Evolutionary conservation across 2,329 filamentous ascomycete genomes (phyloP).

Genomic region (Colletotrichum costaricense): DNA sequence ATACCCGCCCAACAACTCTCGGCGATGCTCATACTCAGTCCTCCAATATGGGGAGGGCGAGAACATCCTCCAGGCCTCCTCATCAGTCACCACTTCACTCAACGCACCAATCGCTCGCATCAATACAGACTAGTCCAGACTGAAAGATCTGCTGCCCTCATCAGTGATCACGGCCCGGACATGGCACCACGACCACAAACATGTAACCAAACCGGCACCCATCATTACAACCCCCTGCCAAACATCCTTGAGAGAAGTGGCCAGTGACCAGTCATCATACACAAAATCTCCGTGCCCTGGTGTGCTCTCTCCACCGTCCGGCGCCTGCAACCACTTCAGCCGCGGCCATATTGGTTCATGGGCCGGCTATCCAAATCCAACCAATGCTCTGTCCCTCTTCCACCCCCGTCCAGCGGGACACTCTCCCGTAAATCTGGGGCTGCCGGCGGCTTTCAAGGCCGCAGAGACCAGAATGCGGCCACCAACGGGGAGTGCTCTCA

Average conservation of each 20-base stretch:
- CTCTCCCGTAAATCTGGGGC: slow-evolving; percentile 25
- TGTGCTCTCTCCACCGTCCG: background rate
- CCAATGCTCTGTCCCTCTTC: background rate
- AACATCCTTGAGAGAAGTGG: background rate
- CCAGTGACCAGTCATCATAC: background rate
- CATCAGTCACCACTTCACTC: background rate
- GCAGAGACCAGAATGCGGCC: background rate
- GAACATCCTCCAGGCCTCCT: background rate
- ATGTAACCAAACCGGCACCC: slow-evolving; percentile 12
- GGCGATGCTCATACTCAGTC: too few relatives aligned
- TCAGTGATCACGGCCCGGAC: background rate
- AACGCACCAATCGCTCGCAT: background rate
- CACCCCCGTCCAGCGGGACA: slow-evolving; percentile 1
- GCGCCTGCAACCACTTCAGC: slow-evolving; percentile 6
- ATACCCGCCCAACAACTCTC: background rate
- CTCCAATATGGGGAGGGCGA: background rate
- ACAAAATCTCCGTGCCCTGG: background rate
- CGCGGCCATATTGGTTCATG: slow-evolving; percentile 6
- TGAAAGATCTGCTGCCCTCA: background rate
- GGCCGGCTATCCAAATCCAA: background rate
- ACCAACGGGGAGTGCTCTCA: background rate
- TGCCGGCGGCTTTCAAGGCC: background rate
- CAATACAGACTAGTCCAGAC: background rate
- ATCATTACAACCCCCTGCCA: slow-evolving; percentile 5
- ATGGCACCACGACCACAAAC: slow-evolving; percentile 3